Base-by-base conservation (phyloP, 257 asterid species). In the Solanum appendiculatum region DNA sequence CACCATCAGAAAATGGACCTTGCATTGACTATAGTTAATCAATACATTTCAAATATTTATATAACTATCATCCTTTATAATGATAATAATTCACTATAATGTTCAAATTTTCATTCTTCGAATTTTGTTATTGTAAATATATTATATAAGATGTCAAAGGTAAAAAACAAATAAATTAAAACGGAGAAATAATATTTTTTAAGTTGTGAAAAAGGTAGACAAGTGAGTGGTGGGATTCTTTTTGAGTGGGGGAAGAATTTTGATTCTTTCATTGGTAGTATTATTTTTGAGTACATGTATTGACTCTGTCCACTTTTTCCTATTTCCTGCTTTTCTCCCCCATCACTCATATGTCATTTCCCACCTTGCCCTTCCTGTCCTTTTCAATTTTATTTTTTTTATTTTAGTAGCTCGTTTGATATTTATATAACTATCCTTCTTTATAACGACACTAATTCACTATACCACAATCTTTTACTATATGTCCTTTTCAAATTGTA, bases 301-400 rank as follows among this genome's bases (percentile, higher is more conserved):
- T 89, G 94, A 91, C 92, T 91, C 75, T 88, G 82, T 88, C 92
- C 89, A 64, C 92, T 83, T 87, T 86, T 80, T 34, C 14, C 80
- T 34, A 34, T 31, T 82, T 87, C 75, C 83, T 85, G 23, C 39
- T 16, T 66, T 46, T 70, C 84, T 27, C 90, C 10, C 90, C 87
- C 89, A 83, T 70, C 16, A 82, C 85, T 90, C 91, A 86, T 51
- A 86, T 70, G 90, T 90, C 90, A 68, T 83, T 90, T 91, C 93
- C 70, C 56, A 89, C 90, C 72, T 86, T 64, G 92, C 39, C 68
- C 83, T 77, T 86, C 12, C 87, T 87, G 89, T 86, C 78, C 77
- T 69, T 69, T 36, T 33, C 3, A 33, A 33, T 33, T 33, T 33
- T 54, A 18, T 18, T 18, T 54, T 18, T 54, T 54, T 54, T 54